phyloP scores from a whole-genome alignment of 352 stramenopile genomes.

The Globisporangium irregulare region DNA sequence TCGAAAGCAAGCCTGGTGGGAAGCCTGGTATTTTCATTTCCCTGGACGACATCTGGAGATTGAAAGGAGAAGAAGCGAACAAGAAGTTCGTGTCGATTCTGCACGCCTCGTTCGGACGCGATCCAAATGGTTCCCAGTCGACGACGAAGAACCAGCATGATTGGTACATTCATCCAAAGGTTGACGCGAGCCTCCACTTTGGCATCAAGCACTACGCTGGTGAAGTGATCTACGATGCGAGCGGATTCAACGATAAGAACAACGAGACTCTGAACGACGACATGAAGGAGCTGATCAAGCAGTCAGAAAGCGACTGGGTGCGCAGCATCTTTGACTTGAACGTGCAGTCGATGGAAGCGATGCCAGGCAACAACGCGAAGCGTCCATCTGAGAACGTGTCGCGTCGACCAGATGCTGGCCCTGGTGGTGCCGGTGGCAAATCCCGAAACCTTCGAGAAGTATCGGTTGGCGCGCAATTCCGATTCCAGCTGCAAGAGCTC shows the following conservation, averaged over 20 bases:
- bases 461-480: conserved; percentile 86
- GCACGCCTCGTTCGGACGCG: conserved; percentile 76
- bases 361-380: conserved; percentile 67
- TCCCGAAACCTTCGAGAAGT: conserved; percentile 84
- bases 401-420: conserved; percentile 43
- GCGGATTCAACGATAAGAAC: conserved; percentile 98
- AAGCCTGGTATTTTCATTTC: conserved; percentile 93
- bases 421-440: conserved; percentile 46
- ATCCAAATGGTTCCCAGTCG: conserved; percentile 38
- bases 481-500: conserved; percentile 85
- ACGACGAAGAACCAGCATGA: conserved; percentile 80
- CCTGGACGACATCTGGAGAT: conserved; percentile 94
- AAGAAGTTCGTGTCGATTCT: conserved; percentile 90
- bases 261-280: conserved; percentile 96
- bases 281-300: conserved; percentile 91
- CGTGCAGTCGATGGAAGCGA: conserved; percentile 82
- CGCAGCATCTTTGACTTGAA: conserved; percentile 84
- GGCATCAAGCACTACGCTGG: conserved; percentile 91
- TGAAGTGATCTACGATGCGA: conserved; percentile 96
- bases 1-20: conserved; percentile 89
- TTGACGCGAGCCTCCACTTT: conserved; percentile 87
- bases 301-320: conserved; percentile 82
- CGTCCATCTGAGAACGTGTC: conserved; percentile 63
- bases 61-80: conserved; percentile 92
- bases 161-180: conserved; percentile 89